Conservation (phyloP, 768 basidiomycete genomes). For the Boletellus emodensis region DNA sequence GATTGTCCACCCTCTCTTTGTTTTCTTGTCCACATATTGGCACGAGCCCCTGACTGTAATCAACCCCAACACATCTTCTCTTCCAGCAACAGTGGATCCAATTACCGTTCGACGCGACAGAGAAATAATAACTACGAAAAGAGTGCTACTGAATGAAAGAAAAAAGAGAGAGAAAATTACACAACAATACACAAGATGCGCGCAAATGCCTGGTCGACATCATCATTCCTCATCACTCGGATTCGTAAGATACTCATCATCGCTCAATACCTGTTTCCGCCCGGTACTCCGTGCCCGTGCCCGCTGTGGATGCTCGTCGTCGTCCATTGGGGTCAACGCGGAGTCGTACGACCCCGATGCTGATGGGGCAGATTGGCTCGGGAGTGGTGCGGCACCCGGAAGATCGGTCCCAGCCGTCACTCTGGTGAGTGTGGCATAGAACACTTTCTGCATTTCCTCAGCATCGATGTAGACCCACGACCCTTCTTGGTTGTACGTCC, state of each 20-base stretch:
- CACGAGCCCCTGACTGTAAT: no score
- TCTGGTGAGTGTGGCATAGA: constrained; percentile 66
- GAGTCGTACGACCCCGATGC: constrained; percentile 54
- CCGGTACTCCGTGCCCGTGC: constrained; percentile 55
- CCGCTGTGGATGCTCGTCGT: constrained; percentile 63
- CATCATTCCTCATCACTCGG: constrained; percentile 68
- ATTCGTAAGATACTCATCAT: constrained; percentile 58
- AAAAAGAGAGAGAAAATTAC: constrained; percentile 1
- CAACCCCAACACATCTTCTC: no score
- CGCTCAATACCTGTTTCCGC: constrained; percentile 72
- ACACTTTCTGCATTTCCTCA: constrained; percentile 89
- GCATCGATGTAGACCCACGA: constrained; percentile 95
- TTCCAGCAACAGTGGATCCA: not conserved
- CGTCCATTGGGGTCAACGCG: constrained; percentile 77
- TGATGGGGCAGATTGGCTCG: constrained; percentile 26
- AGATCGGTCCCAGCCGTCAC: constrained; percentile 64
- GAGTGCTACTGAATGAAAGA: not conserved
- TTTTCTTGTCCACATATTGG: no score
- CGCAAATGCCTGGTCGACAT: not conserved
- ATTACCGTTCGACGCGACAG: constrained; percentile 3
- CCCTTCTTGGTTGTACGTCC: constrained; percentile 90
- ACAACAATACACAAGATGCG: constrained; percentile 11
- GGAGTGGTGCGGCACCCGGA: constrained; percentile 59
- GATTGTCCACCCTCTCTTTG: no score
- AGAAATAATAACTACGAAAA: constrained; percentile 4